A percentile compares a stretch with the other conserved stretches of the same genome.
Evolutionary conservation across 495 filamentous ascomycete species (phyloP).

Genomic region (Penicillium parvum): DNA sequence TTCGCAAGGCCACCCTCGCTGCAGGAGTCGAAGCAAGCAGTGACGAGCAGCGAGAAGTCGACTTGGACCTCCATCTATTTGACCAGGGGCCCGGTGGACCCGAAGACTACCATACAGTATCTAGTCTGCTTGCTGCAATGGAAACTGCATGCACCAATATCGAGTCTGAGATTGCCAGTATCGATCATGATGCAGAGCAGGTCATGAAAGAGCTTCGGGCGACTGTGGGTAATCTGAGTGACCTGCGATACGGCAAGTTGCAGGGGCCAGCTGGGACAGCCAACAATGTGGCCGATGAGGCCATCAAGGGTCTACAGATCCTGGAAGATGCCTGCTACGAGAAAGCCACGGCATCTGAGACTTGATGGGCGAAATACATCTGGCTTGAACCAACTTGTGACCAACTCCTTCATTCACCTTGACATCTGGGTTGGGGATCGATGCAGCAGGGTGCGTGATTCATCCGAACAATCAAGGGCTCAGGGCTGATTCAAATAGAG

Average conservation of each 20-base stretch:
- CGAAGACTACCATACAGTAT: constrained; percentile 53
- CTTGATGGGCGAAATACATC: not conserved
- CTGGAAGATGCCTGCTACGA: constrained; percentile 60
- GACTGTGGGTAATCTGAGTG: constrained; percentile 69
- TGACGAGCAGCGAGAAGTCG: constrained; percentile 62
- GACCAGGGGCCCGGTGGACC: constrained; percentile 44
- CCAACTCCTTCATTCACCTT: too few relatives aligned
- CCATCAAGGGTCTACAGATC: constrained; percentile 46
- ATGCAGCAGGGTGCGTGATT: too few relatives aligned
- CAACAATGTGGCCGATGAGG: constrained; percentile 59
- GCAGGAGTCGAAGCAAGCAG: constrained; percentile 49
- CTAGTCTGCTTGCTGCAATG: constrained; percentile 63
- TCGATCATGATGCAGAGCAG: constrained; percentile 59
- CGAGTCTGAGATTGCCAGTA: constrained; percentile 57
- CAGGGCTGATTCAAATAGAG: too few relatives aligned
- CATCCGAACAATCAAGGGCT: too few relatives aligned
- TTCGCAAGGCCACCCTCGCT: constrained; percentile 50
- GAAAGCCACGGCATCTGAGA: not conserved
- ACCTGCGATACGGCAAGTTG: constrained; percentile 76
- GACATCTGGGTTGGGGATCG: too few relatives aligned
- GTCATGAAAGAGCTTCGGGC: constrained; percentile 58
- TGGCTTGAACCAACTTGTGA: not conserved
- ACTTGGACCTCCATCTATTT: constrained; percentile 68
- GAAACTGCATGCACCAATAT: constrained; percentile 60
- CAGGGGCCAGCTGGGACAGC: constrained; percentile 52